phyloP scores from a whole-genome alignment of 345 rosid species.

The Pseudoturritis turrita region DNA sequence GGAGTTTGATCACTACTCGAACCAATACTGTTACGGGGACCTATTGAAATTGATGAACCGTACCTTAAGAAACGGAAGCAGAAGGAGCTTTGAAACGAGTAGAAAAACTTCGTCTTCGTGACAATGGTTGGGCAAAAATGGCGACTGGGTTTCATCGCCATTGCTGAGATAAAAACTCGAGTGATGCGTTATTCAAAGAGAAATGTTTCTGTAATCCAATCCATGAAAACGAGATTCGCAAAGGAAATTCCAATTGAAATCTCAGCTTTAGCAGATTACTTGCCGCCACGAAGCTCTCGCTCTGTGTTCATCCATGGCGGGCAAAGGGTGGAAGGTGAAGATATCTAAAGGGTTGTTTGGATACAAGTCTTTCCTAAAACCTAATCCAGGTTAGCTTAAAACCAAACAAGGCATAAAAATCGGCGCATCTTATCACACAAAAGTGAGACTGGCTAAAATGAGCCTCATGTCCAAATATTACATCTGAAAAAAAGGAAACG shows the following conservation, averaged over 20 bases:
- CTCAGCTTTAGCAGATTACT: not conserved
- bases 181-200: not conserved
- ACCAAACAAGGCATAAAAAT: not conserved
- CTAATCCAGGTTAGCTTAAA: not conserved
- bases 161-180: conserved; percentile 8
- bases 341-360: conserved; percentile 12
- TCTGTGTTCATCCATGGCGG: conserved; percentile 27
- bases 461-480: not conserved
- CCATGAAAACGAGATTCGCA: not conserved
- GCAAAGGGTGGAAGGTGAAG: not conserved
- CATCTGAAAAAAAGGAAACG: no score
- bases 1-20: conserved; percentile 22
- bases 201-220: not conserved
- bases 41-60: conserved; percentile 34
- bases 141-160: conserved; percentile 64
- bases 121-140: conserved; percentile 42
- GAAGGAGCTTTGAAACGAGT: conserved; percentile 34
- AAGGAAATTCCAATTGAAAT: not conserved
- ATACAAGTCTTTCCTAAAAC: not conserved
- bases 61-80: conserved; percentile 47
- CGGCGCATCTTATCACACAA: not conserved
- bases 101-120: conserved; percentile 16
- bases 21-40: conserved; percentile 11
- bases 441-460: not conserved
- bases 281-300: conserved; percentile 7